Evolutionary conservation across 2,329 filamentous ascomycete species (phyloP).

Genomic region (Fusarium sp.): DNA sequence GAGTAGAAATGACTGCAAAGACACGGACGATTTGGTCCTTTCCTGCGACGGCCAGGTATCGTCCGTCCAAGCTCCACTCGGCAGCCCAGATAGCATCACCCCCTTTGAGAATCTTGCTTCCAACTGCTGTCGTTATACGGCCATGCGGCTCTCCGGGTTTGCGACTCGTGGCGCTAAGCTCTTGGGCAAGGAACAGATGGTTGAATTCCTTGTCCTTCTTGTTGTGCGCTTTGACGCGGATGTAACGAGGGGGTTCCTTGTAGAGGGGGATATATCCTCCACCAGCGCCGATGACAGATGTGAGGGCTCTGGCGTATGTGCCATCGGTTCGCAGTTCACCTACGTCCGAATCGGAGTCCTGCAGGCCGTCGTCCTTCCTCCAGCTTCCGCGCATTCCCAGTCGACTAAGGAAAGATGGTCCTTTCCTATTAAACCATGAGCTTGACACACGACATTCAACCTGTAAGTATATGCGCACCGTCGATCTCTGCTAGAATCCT

Average conservation of each 20-base stretch:
- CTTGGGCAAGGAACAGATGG: conserved; percentile 90
- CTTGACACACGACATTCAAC: not conserved
- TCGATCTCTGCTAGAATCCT: conserved; percentile 69
- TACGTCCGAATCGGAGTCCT: conserved; percentile 77
- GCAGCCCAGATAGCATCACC: conserved; percentile 88
- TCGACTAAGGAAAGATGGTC: conserved; percentile 89
- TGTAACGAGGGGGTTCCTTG: conserved; percentile 91
- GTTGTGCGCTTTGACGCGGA: conserved; percentile 83
- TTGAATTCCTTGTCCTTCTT: conserved; percentile 88
- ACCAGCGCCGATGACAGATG: conserved; percentile 75
- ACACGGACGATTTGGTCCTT: conserved; percentile 88
- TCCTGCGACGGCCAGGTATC: conserved; percentile 90
- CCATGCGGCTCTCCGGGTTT: conserved; percentile 45
- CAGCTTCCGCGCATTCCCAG: conserved; percentile 78
- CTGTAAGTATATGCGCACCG: conserved; percentile 66
- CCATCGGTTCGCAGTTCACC: conserved; percentile 79
- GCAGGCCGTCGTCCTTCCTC: conserved; percentile 74
- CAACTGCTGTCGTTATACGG: conserved; percentile 52
- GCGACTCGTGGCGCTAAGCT: conserved; percentile 75
- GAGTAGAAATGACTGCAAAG: conserved; percentile 87
- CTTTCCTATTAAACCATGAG: conserved; percentile 70
- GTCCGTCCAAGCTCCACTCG: conserved; percentile 93
- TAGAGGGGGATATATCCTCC: conserved; percentile 85
- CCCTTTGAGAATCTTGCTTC: conserved; percentile 56
- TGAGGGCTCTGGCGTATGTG: conserved; percentile 85